These are phyloP conservation scores for Trametes coccinea DNA, from an alignment of 768 basidiomycete genomes.

Conservation along the genomic window DNA sequence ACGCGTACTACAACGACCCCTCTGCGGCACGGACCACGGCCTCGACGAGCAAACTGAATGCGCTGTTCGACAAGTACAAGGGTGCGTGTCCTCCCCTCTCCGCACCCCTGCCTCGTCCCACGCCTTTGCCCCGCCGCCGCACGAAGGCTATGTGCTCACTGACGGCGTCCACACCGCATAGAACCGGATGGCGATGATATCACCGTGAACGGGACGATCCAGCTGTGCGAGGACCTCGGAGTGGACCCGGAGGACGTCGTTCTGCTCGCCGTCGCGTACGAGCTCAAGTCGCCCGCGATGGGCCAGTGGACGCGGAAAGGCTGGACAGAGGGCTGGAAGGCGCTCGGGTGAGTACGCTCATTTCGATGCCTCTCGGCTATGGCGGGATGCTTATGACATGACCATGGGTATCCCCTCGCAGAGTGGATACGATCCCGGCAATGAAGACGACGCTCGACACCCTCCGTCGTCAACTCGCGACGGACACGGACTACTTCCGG, in stretches of 20 bases:
- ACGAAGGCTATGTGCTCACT: not conserved
- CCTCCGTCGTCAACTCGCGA: constrained; percentile 60
- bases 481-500: constrained; percentile 68
- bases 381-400: too few species aligned
- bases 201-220: constrained; percentile 77
- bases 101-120: not conserved
- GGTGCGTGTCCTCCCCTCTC: constrained; percentile 31
- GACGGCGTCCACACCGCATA: constrained; percentile 24
- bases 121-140: too few species aligned
- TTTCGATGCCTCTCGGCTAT: too few species aligned
- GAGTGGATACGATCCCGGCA: constrained; percentile 61
- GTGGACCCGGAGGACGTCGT: constrained; percentile 83
- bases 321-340: constrained; percentile 84
- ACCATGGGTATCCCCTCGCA: constrained; percentile 28
- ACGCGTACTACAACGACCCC: constrained; percentile 69
- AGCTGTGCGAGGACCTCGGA: constrained; percentile 66
- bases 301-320: constrained; percentile 70
- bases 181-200: constrained; percentile 66
- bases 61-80: constrained; percentile 46
- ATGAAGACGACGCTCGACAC: constrained; percentile 60
- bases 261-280: constrained; percentile 77
- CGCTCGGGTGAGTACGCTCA: constrained; percentile 52
- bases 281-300: constrained; percentile 72
- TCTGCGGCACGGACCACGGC: constrained; percentile 22
- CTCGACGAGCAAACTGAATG: constrained; percentile 38